A percentile compares a stretch with the other conserved stretches of the same genome.
phyloP scores from a whole-genome alignment of 805 yeast species.

The Komagataella pseudopastoris region DNA sequence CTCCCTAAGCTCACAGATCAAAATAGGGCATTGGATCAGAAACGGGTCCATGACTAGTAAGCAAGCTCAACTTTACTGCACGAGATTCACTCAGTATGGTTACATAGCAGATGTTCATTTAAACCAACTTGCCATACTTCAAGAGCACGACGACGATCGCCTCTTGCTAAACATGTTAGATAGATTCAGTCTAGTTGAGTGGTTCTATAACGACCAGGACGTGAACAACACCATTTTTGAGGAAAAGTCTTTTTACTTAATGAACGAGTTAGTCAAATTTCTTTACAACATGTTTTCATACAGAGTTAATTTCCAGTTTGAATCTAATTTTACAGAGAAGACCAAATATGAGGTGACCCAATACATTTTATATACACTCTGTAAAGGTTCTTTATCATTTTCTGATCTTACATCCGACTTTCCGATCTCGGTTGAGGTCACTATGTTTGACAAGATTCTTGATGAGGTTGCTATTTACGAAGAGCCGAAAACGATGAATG shows the following conservation, averaged over 20 bases:
- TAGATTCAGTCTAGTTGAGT: constrained; percentile 43
- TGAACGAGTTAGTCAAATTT: constrained; percentile 27
- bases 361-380: constrained; percentile 34
- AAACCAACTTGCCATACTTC: constrained; percentile 26
- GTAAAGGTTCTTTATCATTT: constrained; percentile 39
- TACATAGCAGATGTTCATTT: constrained; percentile 30
- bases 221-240: constrained; percentile 28
- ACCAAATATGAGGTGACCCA: constrained; percentile 15
- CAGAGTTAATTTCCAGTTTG: constrained; percentile 15
- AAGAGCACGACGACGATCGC: constrained; percentile 21
- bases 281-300: constrained; percentile 30
- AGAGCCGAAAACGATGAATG: constrained; percentile 55
- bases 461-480: constrained; percentile 44
- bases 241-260: constrained; percentile 30
- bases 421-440: constrained; percentile 21
- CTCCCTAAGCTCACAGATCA: constrained; percentile 48
- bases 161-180: constrained; percentile 26
- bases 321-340: constrained; percentile 15
- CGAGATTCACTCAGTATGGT: constrained; percentile 24
- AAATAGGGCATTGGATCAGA: constrained; percentile 60
- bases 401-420: constrained; percentile 27
- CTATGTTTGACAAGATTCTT: constrained; percentile 33
- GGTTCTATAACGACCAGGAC: constrained; percentile 26
- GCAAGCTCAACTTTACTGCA: constrained; percentile 36
- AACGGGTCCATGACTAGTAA: constrained; percentile 45